Evolutionary conservation across 179 eudicot genomes (phyloP).

Genomic region (Amaranthus tricolor): DNA sequence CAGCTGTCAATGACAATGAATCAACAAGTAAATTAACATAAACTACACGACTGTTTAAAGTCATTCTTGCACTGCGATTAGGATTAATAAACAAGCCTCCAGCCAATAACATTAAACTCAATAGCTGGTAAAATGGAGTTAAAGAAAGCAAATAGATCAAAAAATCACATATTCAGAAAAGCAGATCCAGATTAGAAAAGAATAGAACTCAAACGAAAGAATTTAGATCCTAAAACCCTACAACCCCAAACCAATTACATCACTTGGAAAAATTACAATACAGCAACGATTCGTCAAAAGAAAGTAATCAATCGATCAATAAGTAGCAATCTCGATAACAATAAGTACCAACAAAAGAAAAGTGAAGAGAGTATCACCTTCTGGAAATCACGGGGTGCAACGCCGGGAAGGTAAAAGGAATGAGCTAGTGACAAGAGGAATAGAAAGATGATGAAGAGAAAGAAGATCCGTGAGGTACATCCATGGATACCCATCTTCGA

Average conservation of each 20-base stretch:
- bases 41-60: neutral
- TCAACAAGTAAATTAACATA: neutral
- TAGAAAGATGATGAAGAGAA: slow-evolving; percentile 20
- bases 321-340: neutral
- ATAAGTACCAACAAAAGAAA: no score
- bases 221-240: slow-evolving; percentile 24
- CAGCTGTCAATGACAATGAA: no score
- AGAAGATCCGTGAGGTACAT: slow-evolving; percentile 25
- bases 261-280: neutral
- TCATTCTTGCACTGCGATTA: neutral
- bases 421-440: slow-evolving; percentile 23
- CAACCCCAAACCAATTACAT: slow-evolving; percentile 4
- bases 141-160: neutral
- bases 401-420: slow-evolving; percentile 50
- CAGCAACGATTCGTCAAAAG: neutral
- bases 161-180: neutral
- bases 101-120: neutral
- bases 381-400: slow-evolving; percentile 52
- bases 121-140: neutral
- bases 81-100: neutral
- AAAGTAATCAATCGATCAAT: neutral
- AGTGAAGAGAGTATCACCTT: slow-evolving; percentile 18
- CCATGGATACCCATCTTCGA: slow-evolving; percentile 40
- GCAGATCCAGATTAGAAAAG: slow-evolving; percentile 14
- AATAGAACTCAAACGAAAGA: neutral